Evolutionary conservation across 345 rosid species (phyloP).

Genomic region (Heritiera fomes): DNA sequence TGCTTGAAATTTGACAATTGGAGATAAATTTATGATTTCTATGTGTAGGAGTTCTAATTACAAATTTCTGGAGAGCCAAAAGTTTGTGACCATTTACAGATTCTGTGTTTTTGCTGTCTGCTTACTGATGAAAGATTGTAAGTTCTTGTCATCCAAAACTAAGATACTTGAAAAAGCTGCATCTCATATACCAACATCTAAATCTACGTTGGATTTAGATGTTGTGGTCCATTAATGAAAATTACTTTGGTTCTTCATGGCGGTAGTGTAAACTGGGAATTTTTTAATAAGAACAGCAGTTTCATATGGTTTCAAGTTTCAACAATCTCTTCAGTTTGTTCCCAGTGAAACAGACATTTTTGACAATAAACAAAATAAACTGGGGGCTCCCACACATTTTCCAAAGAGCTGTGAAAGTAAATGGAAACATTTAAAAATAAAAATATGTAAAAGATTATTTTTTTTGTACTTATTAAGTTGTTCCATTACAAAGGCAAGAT

Average conservation of each 20-base stretch:
- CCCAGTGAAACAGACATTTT: conserved; percentile 21
- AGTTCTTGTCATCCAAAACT: conserved; percentile 12
- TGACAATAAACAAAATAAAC: conserved; percentile 3
- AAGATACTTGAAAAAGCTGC: neutral
- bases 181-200: conserved; percentile 5
- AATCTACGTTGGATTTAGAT: conserved; percentile 23
- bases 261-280: neutral
- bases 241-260: conserved; percentile 6
- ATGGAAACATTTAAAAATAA: neutral
- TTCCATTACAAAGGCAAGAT: neutral
- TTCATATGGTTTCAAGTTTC: conserved; percentile 39
- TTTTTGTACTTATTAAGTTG: neutral
- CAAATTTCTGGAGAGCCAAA: neutral
- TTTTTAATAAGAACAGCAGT: neutral
- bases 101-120: neutral
- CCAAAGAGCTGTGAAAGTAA: neutral
- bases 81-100: neutral
- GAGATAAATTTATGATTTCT: neutral
- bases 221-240: conserved; percentile 16
- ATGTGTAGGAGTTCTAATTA: neutral
- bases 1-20: neutral
- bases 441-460: neutral
- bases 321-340: conserved; percentile 26
- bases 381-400: neutral
- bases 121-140: conserved; percentile 11